Evolutionary conservation across 768 basidiomycete genomes (phyloP), one percentile per base, ranked within the genome.

Genomic region (Mycena galericulata): DNA sequence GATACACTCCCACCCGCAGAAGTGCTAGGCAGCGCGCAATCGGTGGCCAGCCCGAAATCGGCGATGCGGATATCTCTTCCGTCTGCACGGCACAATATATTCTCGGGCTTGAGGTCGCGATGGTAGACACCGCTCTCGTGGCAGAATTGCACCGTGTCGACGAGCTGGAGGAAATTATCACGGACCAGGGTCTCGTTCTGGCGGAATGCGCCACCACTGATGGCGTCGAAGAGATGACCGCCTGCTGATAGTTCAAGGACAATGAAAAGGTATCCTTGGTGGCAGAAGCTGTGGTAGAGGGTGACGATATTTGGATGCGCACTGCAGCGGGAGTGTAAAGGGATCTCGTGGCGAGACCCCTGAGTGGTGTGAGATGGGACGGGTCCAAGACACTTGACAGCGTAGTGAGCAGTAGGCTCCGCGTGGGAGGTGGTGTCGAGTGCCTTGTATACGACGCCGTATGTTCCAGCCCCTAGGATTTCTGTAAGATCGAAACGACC

Each of bases 41-140:
- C 49, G 1, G 32, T 60, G 0, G 79, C 79, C 5, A 88, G 76
- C 7, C 89, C 89, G 79, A 89, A 90, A 73, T 89, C 88, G 3
- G 86, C 83, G 46, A 89, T 75, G 50, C 79, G 79, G 32, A 87
- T 78, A 55, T 73, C 75, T 49, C 74, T 65, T 7, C 85, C 83
- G 10, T 51, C 59, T 12, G 40, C 32, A 9, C 17, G 26, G 54
- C 40, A 53, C 81, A 86, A 69, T 41, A 85, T 82, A 30, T 66
- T 59, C 40, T 66, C 65, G 30, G 65, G 65, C 49, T 66, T 66
- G 24, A 66, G 36, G 18, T 66, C 57, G 18, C 65, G 65, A 24
- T 66, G 65, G 49, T 30, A 66, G 15, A 66, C 30, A 17, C 57
- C 82, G 41, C 79, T 73, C 36, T 75, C 70, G 72, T 87, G 87